Conservation (phyloP, 1,139 yeast species). For the Suhomyces taliae region DNA sequence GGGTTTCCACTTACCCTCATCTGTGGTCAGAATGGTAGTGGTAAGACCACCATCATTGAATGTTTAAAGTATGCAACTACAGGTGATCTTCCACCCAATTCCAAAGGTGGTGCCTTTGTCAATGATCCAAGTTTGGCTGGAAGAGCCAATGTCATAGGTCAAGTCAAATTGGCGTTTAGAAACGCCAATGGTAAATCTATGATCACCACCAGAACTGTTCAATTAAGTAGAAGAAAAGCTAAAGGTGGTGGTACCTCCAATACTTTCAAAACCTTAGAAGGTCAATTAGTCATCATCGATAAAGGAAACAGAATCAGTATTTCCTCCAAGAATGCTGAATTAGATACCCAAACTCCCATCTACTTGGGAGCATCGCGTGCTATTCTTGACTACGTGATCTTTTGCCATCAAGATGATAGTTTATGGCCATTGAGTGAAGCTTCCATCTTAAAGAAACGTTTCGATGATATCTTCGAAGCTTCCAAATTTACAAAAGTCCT, state of each 20-base stretch:
- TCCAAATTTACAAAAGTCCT: constrained; percentile 88
- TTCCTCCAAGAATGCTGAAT: constrained; percentile 80
- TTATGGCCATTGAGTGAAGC: constrained; percentile 97
- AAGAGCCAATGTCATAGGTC: constrained; percentile 79
- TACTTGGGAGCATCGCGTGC: constrained; percentile 88
- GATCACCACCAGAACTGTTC: constrained; percentile 87
- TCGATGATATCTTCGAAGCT: constrained; percentile 96
- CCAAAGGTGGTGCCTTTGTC: constrained; percentile 94
- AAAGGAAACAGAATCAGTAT: constrained; percentile 70
- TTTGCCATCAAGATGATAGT: constrained; percentile 97
- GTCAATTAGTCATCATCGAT: constrained; percentile 70
- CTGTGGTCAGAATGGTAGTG: constrained; percentile 96
- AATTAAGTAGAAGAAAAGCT: constrained; percentile 59
- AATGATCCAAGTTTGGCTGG: constrained; percentile 88
- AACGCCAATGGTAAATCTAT: constrained; percentile 73
- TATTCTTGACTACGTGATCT: constrained; percentile 85
- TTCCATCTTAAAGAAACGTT: constrained; percentile 79
- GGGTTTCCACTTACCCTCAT: constrained; percentile 89
- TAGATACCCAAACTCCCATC: constrained; percentile 78
- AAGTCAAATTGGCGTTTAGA: constrained; percentile 82
- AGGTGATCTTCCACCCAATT: constrained; percentile 93
- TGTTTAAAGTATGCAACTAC: constrained; percentile 93
- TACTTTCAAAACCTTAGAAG: constrained; percentile 89
- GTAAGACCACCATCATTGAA: constrained; percentile 97
- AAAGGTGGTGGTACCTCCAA: constrained; percentile 37